A percentile compares a stretch with the other conserved stretches of the same genome.
These are phyloP conservation scores for Penicillium pancosmium DNA, from an alignment of 495 filamentous ascomycete genomes.

Conservation along the genomic window DNA sequence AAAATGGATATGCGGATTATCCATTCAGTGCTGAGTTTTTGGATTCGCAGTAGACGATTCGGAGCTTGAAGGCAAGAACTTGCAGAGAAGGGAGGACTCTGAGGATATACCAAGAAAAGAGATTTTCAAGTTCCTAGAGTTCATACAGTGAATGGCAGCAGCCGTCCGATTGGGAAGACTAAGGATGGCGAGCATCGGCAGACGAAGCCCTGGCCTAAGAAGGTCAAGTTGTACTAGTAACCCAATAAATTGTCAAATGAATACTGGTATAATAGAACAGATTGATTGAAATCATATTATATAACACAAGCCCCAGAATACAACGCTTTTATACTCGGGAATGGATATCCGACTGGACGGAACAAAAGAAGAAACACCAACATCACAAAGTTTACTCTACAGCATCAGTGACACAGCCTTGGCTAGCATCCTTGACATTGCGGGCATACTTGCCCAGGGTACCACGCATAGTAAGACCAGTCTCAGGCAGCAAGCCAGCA, in stretches of 20 bases:
- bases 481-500: conserved; percentile 38
- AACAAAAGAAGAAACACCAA: not conserved
- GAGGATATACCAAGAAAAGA: too few relatives aligned
- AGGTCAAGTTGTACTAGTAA: too few relatives aligned
- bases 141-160: too few relatives aligned
- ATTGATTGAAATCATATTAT: conserved; percentile 28
- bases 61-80: too few relatives aligned
- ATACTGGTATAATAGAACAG: not conserved
- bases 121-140: too few relatives aligned
- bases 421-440: conserved; percentile 68
- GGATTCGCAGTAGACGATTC: not conserved
- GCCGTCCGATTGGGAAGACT: too few relatives aligned
- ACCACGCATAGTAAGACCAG: conserved; percentile 63
- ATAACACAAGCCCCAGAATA: conserved; percentile 26
- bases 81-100: too few relatives aligned
- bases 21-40: not conserved
- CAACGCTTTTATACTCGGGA: conserved; percentile 31
- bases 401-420: conserved; percentile 58
- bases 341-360: too few relatives aligned
- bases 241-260: too few relatives aligned
- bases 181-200: too few relatives aligned
- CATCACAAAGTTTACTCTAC: conserved; percentile 31
- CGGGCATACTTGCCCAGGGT: conserved; percentile 88
- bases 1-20: not conserved
- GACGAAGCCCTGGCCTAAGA: too few relatives aligned